Evolutionary conservation across 495 filamentous ascomycete species (phyloP), one percentile per base, ranked within the genome.

Genomic region (Penicillium bovifimosum): DNA sequence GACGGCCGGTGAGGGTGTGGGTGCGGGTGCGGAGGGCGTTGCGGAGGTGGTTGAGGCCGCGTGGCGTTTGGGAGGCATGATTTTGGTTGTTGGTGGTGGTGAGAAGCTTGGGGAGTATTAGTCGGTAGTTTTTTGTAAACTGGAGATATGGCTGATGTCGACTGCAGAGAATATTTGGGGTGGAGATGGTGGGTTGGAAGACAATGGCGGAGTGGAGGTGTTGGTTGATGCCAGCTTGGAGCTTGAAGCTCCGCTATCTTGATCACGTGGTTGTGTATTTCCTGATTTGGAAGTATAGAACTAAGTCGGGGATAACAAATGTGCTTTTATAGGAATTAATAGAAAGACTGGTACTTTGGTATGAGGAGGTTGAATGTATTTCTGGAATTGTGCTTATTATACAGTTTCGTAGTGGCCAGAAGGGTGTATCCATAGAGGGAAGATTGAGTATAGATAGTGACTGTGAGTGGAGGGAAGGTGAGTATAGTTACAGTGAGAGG

Each of bases 61-160:
- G 70, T 72, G 64, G 65, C 71, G 70, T 73, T 79, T 80, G 58
- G 77, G 57, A 41, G 78, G 59, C 78, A 81, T 82, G 49, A 53
- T 69, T 44, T 38, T 47, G 53, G 41, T 18, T 18, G 41, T 54
- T 31, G 24, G 54, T 26, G 16, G 53, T n/a, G 54, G 55, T 18
- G 55, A 24, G 35, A 38, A 35, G 27, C 5, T 18, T 32, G 24
- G 13, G 36, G 26, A 2, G n/a, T 24, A n/a, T 18, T 20, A 33
- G 50, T 42, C n/a, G 46, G 8, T 18, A 50, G 33, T 39, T 35
- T 31, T 39, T 31, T 14, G 24, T 44, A 18, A 18, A 40, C 44
- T 42, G 29, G 27, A 38, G 24, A 18, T 10, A 16, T 5, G 5
- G 11, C 2, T 0, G n/a, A 35, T 28, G 24, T 13, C 11, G 8